These are phyloP conservation scores for Colletotrichum tamarilloi DNA, from an alignment of 2,329 filamentous ascomycete species.

Conservation along the genomic window DNA sequence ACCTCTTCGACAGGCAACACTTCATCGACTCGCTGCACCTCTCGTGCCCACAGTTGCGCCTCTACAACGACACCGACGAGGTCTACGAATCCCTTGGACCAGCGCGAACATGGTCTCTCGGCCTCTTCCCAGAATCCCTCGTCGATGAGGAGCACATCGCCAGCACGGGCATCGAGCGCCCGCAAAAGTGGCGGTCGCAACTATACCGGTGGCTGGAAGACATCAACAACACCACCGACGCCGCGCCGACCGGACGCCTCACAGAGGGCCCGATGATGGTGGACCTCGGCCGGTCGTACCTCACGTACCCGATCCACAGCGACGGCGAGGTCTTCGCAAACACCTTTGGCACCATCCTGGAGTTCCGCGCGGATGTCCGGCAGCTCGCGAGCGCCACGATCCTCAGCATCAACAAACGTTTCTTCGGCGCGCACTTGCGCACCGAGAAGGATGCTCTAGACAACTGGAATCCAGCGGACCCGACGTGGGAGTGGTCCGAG, in stretches of 20 bases:
- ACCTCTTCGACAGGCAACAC: constrained; percentile 42
- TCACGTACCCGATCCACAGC: constrained; percentile 48
- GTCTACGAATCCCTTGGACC: constrained; percentile 21
- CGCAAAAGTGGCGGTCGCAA: constrained; percentile 40
- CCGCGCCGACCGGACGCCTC: constrained; percentile 30
- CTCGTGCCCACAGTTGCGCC: constrained; percentile 42
- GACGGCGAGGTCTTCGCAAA: constrained; percentile 47
- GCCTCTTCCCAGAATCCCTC: constrained; percentile 41
- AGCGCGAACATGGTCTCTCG: constrained; percentile 37
- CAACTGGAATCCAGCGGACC: constrained; percentile 42
- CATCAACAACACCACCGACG: constrained; percentile 8
- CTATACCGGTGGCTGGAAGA: constrained; percentile 43
- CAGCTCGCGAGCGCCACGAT: constrained; percentile 42
- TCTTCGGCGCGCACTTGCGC: constrained; percentile 45
- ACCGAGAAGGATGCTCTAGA: constrained; percentile 43
- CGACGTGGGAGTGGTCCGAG: constrained; percentile 43
- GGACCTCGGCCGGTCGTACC: constrained; percentile 46
- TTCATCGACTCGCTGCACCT: constrained; percentile 40
- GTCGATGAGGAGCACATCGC: constrained; percentile 44
- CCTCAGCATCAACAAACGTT: constrained; percentile 37
- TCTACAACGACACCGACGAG: constrained; percentile 43
- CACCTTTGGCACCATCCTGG: constrained; percentile 46
- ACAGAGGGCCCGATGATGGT: constrained; percentile 41
- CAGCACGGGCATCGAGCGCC: constrained; percentile 38
- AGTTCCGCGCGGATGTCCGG: constrained; percentile 44